phyloP scores from a whole-genome alignment of 805 yeast genomes.

The Jamesozyma hellenica region DNA sequence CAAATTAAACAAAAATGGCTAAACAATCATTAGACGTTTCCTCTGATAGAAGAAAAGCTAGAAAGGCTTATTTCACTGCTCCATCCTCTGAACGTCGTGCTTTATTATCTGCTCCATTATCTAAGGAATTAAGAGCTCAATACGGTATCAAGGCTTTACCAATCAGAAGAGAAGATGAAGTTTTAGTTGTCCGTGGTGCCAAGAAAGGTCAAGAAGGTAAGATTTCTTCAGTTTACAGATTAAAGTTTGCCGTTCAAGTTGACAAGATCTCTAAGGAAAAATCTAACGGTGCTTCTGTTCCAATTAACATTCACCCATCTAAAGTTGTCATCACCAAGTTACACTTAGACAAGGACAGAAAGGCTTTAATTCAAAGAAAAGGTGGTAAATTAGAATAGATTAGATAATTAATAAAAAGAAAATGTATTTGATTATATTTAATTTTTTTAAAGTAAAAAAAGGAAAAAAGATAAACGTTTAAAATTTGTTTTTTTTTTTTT shows the following conservation, averaged over 20 bases:
- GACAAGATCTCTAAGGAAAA: constrained; percentile 95
- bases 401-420: no score
- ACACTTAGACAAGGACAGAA: constrained; percentile 97
- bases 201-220: constrained; percentile 99
- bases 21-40: constrained; percentile 74
- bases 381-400: constrained; percentile 91
- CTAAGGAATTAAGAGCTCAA: constrained; percentile 95
- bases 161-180: constrained; percentile 95
- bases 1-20: constrained; percentile 33
- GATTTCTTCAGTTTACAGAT: constrained; percentile 94
- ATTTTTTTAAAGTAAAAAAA: neutral
- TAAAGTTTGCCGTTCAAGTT: constrained; percentile 89
- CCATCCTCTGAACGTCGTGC: constrained; percentile 92
- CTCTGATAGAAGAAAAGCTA: constrained; percentile 96
- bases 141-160: constrained; percentile 93
- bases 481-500: no score
- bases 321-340: constrained; percentile 97
- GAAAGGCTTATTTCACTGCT: constrained; percentile 98
- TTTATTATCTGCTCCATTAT: constrained; percentile 93
- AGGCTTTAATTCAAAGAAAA: constrained; percentile 91
- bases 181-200: constrained; percentile 93
- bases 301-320: constrained; percentile 94
- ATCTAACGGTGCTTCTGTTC: constrained; percentile 94
- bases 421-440: no score
- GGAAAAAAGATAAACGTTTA: neutral